Evolutionary conservation across 306 rosid genomes (phyloP).

Genomic region (Myrica gale): DNA sequence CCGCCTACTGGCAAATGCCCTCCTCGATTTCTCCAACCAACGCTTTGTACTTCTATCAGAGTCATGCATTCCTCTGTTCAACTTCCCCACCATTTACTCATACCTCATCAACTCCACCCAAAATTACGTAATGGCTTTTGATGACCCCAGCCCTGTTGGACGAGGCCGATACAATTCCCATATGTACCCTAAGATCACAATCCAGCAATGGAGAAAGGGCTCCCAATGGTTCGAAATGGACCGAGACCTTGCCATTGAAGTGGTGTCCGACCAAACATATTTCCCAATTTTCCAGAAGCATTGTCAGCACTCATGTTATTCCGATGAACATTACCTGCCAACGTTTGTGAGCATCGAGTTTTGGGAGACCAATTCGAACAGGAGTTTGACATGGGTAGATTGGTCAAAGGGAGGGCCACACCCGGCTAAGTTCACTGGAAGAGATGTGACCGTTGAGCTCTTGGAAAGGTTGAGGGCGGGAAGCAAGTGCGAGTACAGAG

Average conservation of each 20-base stretch:
- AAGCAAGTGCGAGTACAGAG: constrained; percentile 45
- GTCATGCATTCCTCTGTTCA: constrained; percentile 79
- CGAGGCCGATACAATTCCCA: constrained; percentile 57
- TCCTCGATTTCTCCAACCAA: constrained; percentile 74
- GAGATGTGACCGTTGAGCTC: constrained; percentile 47
- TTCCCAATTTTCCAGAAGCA: constrained; percentile 51
- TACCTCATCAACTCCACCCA: constrained; percentile 56
- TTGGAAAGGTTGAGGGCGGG: constrained; percentile 49
- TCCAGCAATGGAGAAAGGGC: constrained; percentile 77
- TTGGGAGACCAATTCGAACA: constrained; percentile 55
- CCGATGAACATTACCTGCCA: constrained; percentile 85
- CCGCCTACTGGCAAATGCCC: constrained; percentile 73
- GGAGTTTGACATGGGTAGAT: constrained; percentile 81
- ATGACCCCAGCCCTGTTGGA: constrained; percentile 61
- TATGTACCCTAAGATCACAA: constrained; percentile 50
- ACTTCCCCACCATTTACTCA: constrained; percentile 67
- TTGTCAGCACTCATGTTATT: constrained; percentile 54
- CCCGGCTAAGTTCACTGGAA: constrained; percentile 49
- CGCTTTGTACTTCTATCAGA: constrained; percentile 75
- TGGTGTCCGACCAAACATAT: constrained; percentile 53
- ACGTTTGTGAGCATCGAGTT: constrained; percentile 54
- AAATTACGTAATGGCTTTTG: constrained; percentile 50
- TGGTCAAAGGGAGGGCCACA: constrained; percentile 81
- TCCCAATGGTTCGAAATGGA: constrained; percentile 87
- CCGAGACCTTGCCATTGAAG: constrained; percentile 54